Conservation (phyloP, 1,284 basidiomycete genomes). For the Ustilago tritici region DNA sequence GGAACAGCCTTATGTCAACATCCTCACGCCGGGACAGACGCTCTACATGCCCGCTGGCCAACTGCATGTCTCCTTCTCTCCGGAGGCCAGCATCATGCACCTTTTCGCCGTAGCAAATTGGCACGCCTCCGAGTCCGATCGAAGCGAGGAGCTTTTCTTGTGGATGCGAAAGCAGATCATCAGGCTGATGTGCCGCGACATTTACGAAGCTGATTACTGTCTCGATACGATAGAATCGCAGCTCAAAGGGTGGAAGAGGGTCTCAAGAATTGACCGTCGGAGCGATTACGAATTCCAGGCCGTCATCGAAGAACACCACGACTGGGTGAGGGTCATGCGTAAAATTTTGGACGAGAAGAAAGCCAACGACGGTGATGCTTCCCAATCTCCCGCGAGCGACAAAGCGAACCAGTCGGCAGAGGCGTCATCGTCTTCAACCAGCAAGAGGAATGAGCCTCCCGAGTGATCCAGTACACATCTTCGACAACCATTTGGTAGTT, state of each 20-base stretch:
- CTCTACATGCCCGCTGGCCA: conserved; percentile 1
- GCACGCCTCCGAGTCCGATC: not conserved
- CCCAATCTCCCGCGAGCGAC: not conserved
- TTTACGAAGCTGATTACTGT: not conserved
- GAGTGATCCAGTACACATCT: not conserved
- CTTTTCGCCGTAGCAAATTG: conserved; percentile 1
- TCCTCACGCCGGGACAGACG: not conserved
- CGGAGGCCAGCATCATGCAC: not conserved
- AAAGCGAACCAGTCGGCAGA: not conserved
- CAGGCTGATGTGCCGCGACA: not conserved
- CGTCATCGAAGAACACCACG: not conserved
- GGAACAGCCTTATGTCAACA: not conserved
- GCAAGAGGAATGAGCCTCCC: not conserved
- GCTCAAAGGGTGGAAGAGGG: not conserved
- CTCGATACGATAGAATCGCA: not conserved
- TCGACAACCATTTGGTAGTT: not conserved
- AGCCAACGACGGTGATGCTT: not conserved
- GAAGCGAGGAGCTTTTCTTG: not conserved
- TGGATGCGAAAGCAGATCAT: not conserved
- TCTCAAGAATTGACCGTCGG: not conserved
- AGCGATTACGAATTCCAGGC: not conserved
- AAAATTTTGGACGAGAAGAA: not conserved
- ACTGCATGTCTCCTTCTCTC: conserved; percentile 5
- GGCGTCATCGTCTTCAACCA: not conserved
- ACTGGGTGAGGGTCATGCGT: not conserved